A percentile compares a stretch with the other conserved stretches of the same genome.
Conservation (phyloP, 2,329 filamentous ascomycete species). For the Chrysoporthe deuterocubensis region DNA sequence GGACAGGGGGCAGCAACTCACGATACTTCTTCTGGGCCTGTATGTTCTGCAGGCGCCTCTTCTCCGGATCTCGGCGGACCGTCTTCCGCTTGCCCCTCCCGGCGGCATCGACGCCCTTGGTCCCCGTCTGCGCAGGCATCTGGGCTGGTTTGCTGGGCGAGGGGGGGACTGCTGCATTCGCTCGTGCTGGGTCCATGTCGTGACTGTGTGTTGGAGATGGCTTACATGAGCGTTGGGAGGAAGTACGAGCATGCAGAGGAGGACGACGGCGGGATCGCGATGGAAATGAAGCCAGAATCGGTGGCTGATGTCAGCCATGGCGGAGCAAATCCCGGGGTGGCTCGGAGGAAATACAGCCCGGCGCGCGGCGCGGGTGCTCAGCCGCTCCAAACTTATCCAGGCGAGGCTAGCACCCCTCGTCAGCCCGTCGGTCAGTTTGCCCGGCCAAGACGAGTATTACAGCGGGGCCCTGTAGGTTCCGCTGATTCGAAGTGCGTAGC, state of each 20-base stretch:
- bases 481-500: no score
- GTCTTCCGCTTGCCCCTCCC: conserved; percentile 25
- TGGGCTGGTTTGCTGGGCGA: neutral
- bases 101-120: neutral
- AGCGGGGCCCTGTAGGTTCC: no score
- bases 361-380: neutral
- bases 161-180: neutral
- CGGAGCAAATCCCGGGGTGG: neutral
- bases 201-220: neutral
- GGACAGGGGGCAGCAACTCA: conserved; percentile 15
- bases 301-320: conserved; percentile 28
- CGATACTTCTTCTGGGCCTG: conserved; percentile 34
- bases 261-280: neutral
- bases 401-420: no score
- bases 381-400: neutral
- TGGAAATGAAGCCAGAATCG: conserved; percentile 14
- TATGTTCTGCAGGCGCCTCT: conserved; percentile 33
- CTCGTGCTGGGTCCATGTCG: neutral
- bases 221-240: neutral
- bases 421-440: no score
- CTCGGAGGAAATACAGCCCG: conserved; percentile 1
- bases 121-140: neutral
- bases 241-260: neutral
- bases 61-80: conserved; percentile 32
- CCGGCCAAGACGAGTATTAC: no score